Base-by-base conservation (phyloP, 768 basidiomycete species). In the Leccinum broughii region DNA sequence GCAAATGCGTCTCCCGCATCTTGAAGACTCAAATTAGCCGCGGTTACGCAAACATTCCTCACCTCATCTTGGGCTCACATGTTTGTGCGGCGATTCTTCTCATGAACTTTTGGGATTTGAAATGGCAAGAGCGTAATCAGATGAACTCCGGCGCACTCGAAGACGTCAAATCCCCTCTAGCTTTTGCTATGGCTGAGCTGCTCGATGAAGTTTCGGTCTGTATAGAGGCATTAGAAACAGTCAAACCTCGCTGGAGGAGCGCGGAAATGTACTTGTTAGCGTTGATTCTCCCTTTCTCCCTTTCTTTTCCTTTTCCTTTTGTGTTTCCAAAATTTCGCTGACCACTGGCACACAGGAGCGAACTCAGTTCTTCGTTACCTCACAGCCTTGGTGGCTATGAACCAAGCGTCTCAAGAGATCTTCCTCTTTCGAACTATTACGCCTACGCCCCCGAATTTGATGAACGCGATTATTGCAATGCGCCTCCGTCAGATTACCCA, bases 41-140 rank as follows among this genome's bases (percentile, higher is more conserved):
- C 11, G 81, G 81, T 32, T 72, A 77, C 58, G 80, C 74, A 50
- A 78, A 81, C 63, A 68, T 76, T 26, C 79, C 80, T 8, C 75
- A 64, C 44, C 66, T 84, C 35, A 78, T 83, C 51, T 72, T 78
- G 63, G 73, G 75, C 17, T 77, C 83, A 10, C 80, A 85, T 63
- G 70, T 83, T 44, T 81, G 79, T 44, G 81, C 84, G 1, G 82
- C 79, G 6, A 73, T 84, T 10, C 72, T 89, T 15, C 70, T 86
- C n/a, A 73, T 85, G 57, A 77, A 78, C 50, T 72, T 84, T n/a
- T 89, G 87, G 86, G 79, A 82, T 59, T 63, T 83, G 54, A 85
- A 82, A 65, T 68, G 72, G 54, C 79, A 80, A 62, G 80, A 82
- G 54, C 77, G 76, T 51, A 66, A 60, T 5, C 72, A 76, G 44